Evolutionary conservation across 352 stramenopile species (phyloP).

Genomic region (Pelagophyceae sp.): DNA sequence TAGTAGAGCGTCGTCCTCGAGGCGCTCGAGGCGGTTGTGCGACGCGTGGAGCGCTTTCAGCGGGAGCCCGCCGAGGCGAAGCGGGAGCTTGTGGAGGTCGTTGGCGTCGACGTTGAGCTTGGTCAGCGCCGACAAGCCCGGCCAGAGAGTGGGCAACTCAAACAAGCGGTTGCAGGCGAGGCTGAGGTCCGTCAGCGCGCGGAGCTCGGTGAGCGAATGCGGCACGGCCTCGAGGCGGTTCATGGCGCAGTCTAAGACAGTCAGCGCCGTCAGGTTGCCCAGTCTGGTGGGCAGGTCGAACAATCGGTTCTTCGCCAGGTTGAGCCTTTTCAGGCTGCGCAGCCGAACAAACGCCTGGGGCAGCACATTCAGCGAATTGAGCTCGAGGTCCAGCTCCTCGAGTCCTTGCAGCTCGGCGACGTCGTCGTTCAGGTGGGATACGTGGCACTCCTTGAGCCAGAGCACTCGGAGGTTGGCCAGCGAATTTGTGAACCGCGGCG

Average conservation of each 20-base stretch:
- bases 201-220: slow-evolving; percentile 13
- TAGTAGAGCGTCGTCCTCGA: slow-evolving; percentile 20
- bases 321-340: slow-evolving; percentile 27
- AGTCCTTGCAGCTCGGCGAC: slow-evolving; percentile 28
- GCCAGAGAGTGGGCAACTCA: neutral
- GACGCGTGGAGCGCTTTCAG: slow-evolving; percentile 9
- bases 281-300: slow-evolving; percentile 22
- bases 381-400: slow-evolving; percentile 31
- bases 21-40: slow-evolving; percentile 24
- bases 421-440: slow-evolving; percentile 19
- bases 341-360: slow-evolving; percentile 21
- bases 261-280: slow-evolving; percentile 21
- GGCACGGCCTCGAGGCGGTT: slow-evolving; percentile 26
- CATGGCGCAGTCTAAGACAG: slow-evolving; percentile 22
- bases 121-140: neutral
- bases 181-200: slow-evolving; percentile 10
- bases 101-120: slow-evolving; percentile 25
- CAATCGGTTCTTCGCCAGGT: slow-evolving; percentile 30
- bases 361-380: slow-evolving; percentile 25
- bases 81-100: slow-evolving; percentile 16
- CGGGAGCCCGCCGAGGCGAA: slow-evolving; percentile 19
- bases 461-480: slow-evolving; percentile 12
- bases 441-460: slow-evolving; percentile 26
- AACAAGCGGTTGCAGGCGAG: slow-evolving; percentile 20
- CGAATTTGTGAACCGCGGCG: slow-evolving; percentile 11